Evolutionary conservation across 1,284 basidiomycete species (phyloP).

Genomic region (Trametes versicolor): DNA sequence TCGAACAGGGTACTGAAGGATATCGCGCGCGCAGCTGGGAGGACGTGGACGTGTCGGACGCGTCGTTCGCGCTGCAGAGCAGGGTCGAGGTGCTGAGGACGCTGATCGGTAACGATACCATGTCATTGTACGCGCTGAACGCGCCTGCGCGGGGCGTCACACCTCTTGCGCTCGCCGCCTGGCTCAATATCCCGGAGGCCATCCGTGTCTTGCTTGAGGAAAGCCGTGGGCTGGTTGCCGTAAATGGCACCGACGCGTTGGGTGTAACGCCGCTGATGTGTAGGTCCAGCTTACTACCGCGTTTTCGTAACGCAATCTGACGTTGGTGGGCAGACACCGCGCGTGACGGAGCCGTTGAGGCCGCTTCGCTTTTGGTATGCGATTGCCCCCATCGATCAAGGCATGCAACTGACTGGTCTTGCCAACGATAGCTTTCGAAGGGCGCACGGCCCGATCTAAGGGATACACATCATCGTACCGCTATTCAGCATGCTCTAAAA

Average conservation of each 20-base stretch:
- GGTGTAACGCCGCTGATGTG: constrained; percentile 84
- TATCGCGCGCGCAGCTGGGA: constrained; percentile 59
- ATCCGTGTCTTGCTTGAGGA: constrained; percentile 68
- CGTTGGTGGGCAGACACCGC: constrained; percentile 64
- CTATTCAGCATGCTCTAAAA: constrained; percentile 69
- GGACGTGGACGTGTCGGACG: constrained; percentile 70
- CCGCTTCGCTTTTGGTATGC: constrained; percentile 69
- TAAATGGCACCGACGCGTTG: constrained; percentile 75
- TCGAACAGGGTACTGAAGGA: constrained; percentile 20
- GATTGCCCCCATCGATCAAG: constrained; percentile 8
- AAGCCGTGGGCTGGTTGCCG: constrained; percentile 66
- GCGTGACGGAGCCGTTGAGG: constrained; percentile 71
- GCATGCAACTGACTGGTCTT: constrained; percentile 34
- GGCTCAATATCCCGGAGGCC: constrained; percentile 68
- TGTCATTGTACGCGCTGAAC: constrained; percentile 74
- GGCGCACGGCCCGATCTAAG: constrained; percentile 76
- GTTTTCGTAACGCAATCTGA: constrained; percentile 29
- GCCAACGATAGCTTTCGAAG: constrained; percentile 58
- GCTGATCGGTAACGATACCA: constrained; percentile 61
- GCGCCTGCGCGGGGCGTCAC: constrained; percentile 77
- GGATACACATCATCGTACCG: constrained; percentile 73
- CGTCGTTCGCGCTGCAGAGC: constrained; percentile 64
- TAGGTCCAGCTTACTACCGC: constrained; percentile 50
- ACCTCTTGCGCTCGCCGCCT: constrained; percentile 78
- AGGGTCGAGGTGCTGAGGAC: constrained; percentile 65